These are phyloP conservation scores for Penicillium concentricum DNA, from an alignment of 2,329 filamentous ascomycete species.

Conservation along the genomic window DNA sequence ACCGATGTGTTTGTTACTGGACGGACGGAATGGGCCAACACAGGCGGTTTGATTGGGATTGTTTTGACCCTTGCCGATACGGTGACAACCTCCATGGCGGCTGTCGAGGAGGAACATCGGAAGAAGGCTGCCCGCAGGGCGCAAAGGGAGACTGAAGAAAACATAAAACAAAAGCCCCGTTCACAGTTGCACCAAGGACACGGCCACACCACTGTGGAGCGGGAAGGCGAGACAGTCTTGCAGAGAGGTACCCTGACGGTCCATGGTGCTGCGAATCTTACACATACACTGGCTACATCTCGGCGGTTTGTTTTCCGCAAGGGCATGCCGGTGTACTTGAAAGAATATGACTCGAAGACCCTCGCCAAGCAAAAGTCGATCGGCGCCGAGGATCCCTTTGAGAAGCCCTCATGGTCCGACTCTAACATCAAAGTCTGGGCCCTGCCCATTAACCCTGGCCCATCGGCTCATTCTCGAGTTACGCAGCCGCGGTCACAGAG, in stretches of 20 bases:
- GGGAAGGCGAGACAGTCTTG: conserved; percentile 17
- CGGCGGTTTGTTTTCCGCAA: conserved; percentile 84
- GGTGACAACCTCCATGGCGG: conserved; percentile 44
- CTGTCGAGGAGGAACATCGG: conserved; percentile 46
- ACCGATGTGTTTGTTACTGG: conserved; percentile 83
- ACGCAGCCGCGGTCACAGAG: conserved; percentile 28
- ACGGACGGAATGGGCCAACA: conserved; percentile 68
- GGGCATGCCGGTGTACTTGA: conserved; percentile 68
- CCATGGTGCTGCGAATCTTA: conserved; percentile 77
- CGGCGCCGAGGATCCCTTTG: conserved; percentile 25
- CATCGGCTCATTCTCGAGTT: conserved; percentile 20
- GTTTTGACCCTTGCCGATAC: conserved; percentile 79
- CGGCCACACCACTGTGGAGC: conserved; percentile 28
- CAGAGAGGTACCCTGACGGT: conserved; percentile 56
- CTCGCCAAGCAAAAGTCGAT: conserved; percentile 24
- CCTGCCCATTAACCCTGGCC: conserved; percentile 54
- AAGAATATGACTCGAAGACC: conserved; percentile 59
- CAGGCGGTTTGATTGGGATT: conserved; percentile 80
- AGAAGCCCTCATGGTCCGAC: conserved; percentile 70
- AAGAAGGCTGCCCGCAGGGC: conserved; percentile 33
- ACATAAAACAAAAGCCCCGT: background rate
- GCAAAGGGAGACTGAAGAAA: conserved; percentile 6
- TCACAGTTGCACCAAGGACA: conserved; percentile 24
- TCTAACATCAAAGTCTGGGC: conserved; percentile 81
- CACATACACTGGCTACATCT: conserved; percentile 76